Evolutionary conservation across 495 filamentous ascomycete species (phyloP).

Genomic region (Sporormia fimetaria): DNA sequence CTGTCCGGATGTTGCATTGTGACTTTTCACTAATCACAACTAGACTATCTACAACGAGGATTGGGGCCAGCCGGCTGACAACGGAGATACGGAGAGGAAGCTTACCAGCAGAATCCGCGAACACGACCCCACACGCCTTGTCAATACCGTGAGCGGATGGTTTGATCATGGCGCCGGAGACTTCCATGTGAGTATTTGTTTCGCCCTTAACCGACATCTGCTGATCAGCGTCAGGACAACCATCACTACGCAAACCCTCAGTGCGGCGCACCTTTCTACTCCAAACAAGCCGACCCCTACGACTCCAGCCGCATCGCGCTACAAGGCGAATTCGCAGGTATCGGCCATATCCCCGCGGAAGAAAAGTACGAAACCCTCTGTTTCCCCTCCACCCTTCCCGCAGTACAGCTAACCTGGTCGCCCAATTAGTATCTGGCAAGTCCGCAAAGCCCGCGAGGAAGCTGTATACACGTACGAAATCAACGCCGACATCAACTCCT

Average conservation of each 20-base stretch:
- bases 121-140: conserved; percentile 50
- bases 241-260: conserved; percentile 63
- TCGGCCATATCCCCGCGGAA: conserved; percentile 49
- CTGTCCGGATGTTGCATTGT: neutral
- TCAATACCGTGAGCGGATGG: conserved; percentile 53
- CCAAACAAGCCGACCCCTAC: conserved; percentile 43
- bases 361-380: conserved; percentile 35
- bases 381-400: neutral
- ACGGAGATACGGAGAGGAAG: conserved; percentile 41
- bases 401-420: neutral
- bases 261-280: conserved; percentile 56
- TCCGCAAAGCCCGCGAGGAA: conserved; percentile 40
- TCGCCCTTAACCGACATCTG: neutral
- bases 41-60: conserved; percentile 62
- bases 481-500: conserved; percentile 43
- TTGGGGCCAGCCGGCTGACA: conserved; percentile 48
- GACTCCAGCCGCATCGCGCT: conserved; percentile 50
- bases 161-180: conserved; percentile 50
- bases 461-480: conserved; percentile 61
- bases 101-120: conserved; percentile 42
- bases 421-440: conserved; percentile 41
- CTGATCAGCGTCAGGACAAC: conserved; percentile 41
- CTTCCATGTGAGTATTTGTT: conserved; percentile 33
- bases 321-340: conserved; percentile 58
- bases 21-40: neutral